A percentile compares a stretch with the other conserved stretches of the same genome.
Evolutionary conservation across 352 stramenopile species (phyloP).

Genomic region (Globisporangium uncinulatum): DNA sequence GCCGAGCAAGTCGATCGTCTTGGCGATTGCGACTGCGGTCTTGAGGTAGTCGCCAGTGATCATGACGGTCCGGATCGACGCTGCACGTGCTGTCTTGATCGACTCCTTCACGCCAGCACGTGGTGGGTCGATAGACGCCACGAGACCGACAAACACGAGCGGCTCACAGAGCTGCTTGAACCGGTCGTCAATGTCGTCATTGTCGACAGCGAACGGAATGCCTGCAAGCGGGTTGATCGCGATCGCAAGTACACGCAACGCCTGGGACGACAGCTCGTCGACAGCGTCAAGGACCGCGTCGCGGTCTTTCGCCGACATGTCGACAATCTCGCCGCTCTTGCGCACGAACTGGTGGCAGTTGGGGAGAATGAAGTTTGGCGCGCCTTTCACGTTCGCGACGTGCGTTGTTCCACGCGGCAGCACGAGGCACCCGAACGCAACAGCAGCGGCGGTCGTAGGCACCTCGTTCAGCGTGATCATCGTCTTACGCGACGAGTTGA

Average conservation of each 20-base stretch:
- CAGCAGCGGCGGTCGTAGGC: constrained; percentile 12
- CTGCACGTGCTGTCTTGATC: constrained; percentile 22
- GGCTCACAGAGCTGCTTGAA: constrained; percentile 24
- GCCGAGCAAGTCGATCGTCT: constrained; percentile 76
- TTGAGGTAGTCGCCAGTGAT: constrained; percentile 90
- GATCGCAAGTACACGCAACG: constrained; percentile 68
- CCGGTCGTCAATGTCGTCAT: constrained; percentile 23
- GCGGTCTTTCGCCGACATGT: constrained; percentile 14
- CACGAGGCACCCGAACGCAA: constrained; percentile 22
- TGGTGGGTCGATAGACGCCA: constrained; percentile 75
- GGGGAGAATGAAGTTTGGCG: constrained; percentile 32
- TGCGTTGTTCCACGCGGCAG: constrained; percentile 14
- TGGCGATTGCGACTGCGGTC: constrained; percentile 88
- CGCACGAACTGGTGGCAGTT: constrained; percentile 29
- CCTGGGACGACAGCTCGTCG: constrained; percentile 28
- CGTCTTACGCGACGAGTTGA: constrained; percentile 93
- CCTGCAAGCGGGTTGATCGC: constrained; percentile 37
- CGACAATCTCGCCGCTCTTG: constrained; percentile 20
- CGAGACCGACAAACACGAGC: constrained; percentile 85
- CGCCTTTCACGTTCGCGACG: constrained; percentile 33
- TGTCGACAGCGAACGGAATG: constrained; percentile 14
- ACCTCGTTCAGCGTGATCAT: constrained; percentile 87
- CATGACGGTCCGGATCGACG: constrained; percentile 65
- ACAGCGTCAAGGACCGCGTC: constrained; percentile 23
- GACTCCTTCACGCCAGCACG: constrained; percentile 31